Evolutionary conservation across 2,329 filamentous ascomycete species (phyloP).

Genomic region (Alternaria postmessia): DNA sequence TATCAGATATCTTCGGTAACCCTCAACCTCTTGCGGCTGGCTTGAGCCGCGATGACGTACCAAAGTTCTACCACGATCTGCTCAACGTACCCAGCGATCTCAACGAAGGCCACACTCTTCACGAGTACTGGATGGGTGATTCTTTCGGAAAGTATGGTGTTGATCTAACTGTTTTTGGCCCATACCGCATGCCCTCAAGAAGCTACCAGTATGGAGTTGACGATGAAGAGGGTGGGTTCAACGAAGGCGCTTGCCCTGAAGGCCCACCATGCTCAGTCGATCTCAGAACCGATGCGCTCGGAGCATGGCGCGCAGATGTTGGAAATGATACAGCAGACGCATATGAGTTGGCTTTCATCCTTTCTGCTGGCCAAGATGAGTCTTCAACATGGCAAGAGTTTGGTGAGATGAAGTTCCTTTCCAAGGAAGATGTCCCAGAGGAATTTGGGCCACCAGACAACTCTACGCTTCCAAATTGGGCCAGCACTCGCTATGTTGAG

Average conservation of each 20-base stretch:
- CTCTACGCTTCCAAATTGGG: slow-evolving; percentile 56
- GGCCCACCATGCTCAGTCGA: slow-evolving; percentile 57
- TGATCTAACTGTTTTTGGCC: slow-evolving; percentile 62
- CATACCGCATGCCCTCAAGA: slow-evolving; percentile 59
- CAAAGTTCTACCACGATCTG: slow-evolving; percentile 60
- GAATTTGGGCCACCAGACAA: slow-evolving; percentile 60
- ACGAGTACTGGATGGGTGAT: slow-evolving; percentile 68
- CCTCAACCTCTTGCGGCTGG: slow-evolving; percentile 56
- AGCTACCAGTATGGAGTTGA: slow-evolving; percentile 63
- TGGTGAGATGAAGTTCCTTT: slow-evolving; percentile 62
- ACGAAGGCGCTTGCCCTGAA: slow-evolving; percentile 58
- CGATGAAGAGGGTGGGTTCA: slow-evolving; percentile 54
- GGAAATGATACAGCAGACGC: slow-evolving; percentile 59
- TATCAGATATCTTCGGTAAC: slow-evolving; percentile 61
- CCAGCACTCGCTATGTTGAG: slow-evolving; percentile 61
- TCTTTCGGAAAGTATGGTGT: slow-evolving; percentile 62
- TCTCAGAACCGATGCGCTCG: slow-evolving; percentile 60
- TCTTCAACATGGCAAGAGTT: slow-evolving; percentile 66
- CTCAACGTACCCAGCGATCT: slow-evolving; percentile 60
- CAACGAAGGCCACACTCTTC: slow-evolving; percentile 62
- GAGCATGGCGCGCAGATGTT: slow-evolving; percentile 61
- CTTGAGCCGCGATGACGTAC: slow-evolving; percentile 57
- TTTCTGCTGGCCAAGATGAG: slow-evolving; percentile 64
- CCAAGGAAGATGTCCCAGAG: slow-evolving; percentile 58
- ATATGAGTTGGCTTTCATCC: slow-evolving; percentile 63